Conservation (phyloP, 352 stramenopile genomes). For the Pythium rishiriense region DNA sequence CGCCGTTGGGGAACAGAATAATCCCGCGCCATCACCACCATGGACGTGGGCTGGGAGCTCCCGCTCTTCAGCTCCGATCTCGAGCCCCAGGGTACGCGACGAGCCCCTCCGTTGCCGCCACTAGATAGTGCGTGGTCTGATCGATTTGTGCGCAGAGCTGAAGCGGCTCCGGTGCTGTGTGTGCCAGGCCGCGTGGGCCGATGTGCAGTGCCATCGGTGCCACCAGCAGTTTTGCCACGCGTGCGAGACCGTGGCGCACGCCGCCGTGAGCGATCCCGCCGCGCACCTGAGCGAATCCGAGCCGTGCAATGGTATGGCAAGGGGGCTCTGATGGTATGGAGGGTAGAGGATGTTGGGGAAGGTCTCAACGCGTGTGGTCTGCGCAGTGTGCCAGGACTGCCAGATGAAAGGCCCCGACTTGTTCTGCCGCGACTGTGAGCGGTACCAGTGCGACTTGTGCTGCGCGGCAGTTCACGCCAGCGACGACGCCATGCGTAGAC, state of each 20-base stretch:
- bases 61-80: conserved; percentile 22
- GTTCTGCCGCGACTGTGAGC: conserved; percentile 52
- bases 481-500: not conserved
- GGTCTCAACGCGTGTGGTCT: too few species aligned
- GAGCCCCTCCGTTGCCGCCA: not conserved
- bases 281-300: conserved; percentile 47
- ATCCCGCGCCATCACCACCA: conserved; percentile 6
- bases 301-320: conserved; percentile 40
- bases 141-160: conserved; percentile 36
- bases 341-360: too few species aligned
- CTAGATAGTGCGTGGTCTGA: not conserved
- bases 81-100: conserved; percentile 18
- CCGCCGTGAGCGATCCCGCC: conserved; percentile 19
- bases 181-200: conserved; percentile 40
- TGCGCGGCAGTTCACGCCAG: conserved; percentile 22
- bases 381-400: conserved; percentile 65
- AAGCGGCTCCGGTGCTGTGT: conserved; percentile 40
- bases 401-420: conserved; percentile 45
- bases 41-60: conserved; percentile 15
- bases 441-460: conserved; percentile 62
- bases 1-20: not conserved
- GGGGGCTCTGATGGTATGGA: too few species aligned
- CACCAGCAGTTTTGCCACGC: conserved; percentile 40
- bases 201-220: conserved; percentile 48
- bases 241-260: conserved; percentile 53